These are phyloP conservation scores for Lunularia cruciata DNA, from an alignment of 225 moss, liverwort and hornwort species.

Conservation along the genomic window DNA sequence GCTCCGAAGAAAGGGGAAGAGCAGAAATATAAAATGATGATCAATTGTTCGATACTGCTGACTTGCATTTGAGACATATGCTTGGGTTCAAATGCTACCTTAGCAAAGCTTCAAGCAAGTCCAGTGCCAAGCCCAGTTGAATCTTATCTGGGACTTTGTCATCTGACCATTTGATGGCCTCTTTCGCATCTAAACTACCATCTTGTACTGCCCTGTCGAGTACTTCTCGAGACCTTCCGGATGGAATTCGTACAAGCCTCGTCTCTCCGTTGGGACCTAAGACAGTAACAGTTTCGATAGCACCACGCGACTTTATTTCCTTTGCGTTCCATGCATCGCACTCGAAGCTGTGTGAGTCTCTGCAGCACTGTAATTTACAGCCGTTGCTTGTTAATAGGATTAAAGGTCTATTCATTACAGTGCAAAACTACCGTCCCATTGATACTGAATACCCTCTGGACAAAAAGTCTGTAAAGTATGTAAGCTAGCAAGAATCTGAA, in stretches of 20 bases:
- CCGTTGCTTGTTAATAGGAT: no score
- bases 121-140: slow-evolving; percentile 85
- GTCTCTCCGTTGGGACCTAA: slow-evolving; percentile 71
- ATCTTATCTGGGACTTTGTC: slow-evolving; percentile 91
- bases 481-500: no score
- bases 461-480: background rate
- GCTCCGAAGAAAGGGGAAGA: no score
- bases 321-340: slow-evolving; percentile 91
- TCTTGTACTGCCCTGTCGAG: slow-evolving; percentile 88
- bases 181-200: slow-evolving; percentile 96
- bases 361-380: slow-evolving; percentile 69
- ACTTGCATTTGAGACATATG: no score
- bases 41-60: no score
- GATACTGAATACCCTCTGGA: no score
- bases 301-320: slow-evolving; percentile 66
- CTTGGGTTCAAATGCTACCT: slow-evolving; percentile 41
- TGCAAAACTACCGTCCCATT: no score
- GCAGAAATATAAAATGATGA: no score
- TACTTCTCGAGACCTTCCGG: slow-evolving; percentile 91
- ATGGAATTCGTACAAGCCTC: slow-evolving; percentile 86
- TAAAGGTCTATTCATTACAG: no score
- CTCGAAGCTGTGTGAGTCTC: slow-evolving; percentile 81
- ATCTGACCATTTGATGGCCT: slow-evolving; percentile 98
- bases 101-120: slow-evolving; percentile 88
- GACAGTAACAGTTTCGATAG: slow-evolving; percentile 79